These are phyloP conservation scores for Paraglomus brasilianum DNA, from an alignment of 192 early-diverging fungal species.

Conservation along the genomic window DNA sequence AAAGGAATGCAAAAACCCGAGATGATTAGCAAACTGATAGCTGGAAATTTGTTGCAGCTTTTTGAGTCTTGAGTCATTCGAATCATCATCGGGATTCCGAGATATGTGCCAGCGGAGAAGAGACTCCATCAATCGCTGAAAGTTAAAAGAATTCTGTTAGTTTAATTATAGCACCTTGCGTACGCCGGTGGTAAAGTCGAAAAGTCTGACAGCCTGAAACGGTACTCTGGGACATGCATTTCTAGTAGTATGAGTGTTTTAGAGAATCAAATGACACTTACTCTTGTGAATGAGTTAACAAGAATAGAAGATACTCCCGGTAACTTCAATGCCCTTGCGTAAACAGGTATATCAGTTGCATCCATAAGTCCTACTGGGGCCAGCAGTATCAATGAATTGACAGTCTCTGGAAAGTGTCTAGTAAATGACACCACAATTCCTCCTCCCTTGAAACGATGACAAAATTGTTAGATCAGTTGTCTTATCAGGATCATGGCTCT, in stretches of 20 bases:
- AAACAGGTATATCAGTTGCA: slow-evolving; percentile 5
- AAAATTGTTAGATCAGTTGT: background rate
- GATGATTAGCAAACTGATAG: background rate
- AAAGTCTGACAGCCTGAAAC: too few relatives aligned
- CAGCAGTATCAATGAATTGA: slow-evolving; percentile 36
- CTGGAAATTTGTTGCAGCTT: background rate
- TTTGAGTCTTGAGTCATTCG: background rate
- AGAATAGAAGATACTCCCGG: background rate
- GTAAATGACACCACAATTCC: slow-evolving; percentile 34
- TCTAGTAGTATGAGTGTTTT: background rate
- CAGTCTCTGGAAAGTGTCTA: slow-evolving; percentile 34
- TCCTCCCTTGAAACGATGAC: slow-evolving; percentile 34
- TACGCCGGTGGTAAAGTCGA: too few relatives aligned
- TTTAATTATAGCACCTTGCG: too few relatives aligned
- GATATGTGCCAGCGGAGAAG: too few relatives aligned
- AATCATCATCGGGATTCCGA: background rate
- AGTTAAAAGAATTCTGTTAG: too few relatives aligned
- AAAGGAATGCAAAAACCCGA: background rate
- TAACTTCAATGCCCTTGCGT: background rate
- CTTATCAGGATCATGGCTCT: background rate
- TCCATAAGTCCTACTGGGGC: slow-evolving; percentile 37
- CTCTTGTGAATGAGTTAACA: background rate
- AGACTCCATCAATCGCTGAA: too few relatives aligned
- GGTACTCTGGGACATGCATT: background rate
- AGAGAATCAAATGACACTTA: background rate